Evolutionary conservation across 805 yeast species (phyloP), one percentile per base, ranked within the genome.

Genomic region (Wickerhamiella dianesei): DNA sequence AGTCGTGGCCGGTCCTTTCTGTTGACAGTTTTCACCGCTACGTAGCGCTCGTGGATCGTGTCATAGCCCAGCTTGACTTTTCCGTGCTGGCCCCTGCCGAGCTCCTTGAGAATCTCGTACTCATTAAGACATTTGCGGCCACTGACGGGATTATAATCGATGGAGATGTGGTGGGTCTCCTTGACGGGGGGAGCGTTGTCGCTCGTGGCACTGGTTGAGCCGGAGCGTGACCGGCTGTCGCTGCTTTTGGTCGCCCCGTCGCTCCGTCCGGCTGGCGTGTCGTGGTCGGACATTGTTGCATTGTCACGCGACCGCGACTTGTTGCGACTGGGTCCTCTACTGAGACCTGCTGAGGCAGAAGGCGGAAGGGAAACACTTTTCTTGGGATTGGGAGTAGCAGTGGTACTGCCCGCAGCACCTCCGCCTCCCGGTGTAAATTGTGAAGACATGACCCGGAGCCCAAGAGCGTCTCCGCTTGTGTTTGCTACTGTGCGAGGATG

Each of bases 51-150:
- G 12, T 71, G 64, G n/a, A 74, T 70, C 46, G 80, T 64, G 60
- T 88, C 89, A 50, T 75, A 75, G 0, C 94, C 98, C 17, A 92
- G 71, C 62, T 92, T 92, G 40, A 92, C 98, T 62, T 86, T 89
- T n/a, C 98, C 97, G 64, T 89, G 97, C 62, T 88, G 95, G n/a
- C 98, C 98, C 35, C 83, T 72, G 9, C 98, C 98, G 22, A 92
- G 70, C 65, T 88, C 96, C 21, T 74, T 71, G 25, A 87, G 65
- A 35, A 92, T 83, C 63, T 92, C 98, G 61, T 88, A 92, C 0
- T 94, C 79, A 64, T 92, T 92, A 51, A 92, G 70, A 35, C 81
- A 77, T 60, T 88, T 83, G 44, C 92, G 75, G 51, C 81, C 79
- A 1, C 81, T 77, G 3, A 82, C 74, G 0, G 97, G 96, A 62